Evolutionary conservation across 495 filamentous ascomycete genomes (phyloP).

Genomic region (Aspergillus ellipticus): DNA sequence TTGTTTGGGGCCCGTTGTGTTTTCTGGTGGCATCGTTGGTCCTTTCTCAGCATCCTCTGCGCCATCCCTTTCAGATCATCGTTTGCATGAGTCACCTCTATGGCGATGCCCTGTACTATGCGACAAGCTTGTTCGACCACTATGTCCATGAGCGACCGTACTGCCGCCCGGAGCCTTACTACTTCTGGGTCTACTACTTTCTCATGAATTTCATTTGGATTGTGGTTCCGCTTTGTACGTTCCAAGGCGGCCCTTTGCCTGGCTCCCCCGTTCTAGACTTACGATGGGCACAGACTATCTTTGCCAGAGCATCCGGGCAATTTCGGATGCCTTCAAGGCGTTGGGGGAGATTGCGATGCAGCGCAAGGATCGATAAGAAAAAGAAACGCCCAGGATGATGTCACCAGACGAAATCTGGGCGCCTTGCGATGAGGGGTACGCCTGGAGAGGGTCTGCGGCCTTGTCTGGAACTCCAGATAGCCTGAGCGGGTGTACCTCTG

Average conservation of each 20-base stretch:
- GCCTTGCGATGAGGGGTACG: neutral
- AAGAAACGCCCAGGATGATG: neutral
- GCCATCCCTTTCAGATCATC: constrained; percentile 68
- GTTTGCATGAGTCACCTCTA: constrained; percentile 81
- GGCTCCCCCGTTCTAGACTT: constrained; percentile 21
- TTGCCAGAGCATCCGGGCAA: constrained; percentile 43
- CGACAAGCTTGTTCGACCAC: constrained; percentile 69
- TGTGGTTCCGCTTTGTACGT: constrained; percentile 62
- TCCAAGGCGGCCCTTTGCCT: neutral
- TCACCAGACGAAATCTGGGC: neutral
- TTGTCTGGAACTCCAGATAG: neutral
- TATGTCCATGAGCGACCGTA: constrained; percentile 54
- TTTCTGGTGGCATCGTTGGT: constrained; percentile 62
- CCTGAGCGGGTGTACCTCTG: too few species aligned
- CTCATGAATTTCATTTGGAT: constrained; percentile 87
- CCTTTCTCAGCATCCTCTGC: constrained; percentile 52
- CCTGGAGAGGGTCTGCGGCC: neutral
- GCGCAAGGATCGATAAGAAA: constrained; percentile 32
- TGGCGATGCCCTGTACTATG: constrained; percentile 81
- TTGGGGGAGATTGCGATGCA: constrained; percentile 34
- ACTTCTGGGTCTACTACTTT: constrained; percentile 88
- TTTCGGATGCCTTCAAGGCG: constrained; percentile 43
- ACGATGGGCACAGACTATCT: constrained; percentile 45
- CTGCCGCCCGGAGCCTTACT: constrained; percentile 72
- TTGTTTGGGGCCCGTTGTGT: constrained; percentile 79